These are phyloP conservation scores for Apiospora rasikravindrae DNA, from an alignment of 2,329 filamentous ascomycete genomes.

Conservation along the genomic window DNA sequence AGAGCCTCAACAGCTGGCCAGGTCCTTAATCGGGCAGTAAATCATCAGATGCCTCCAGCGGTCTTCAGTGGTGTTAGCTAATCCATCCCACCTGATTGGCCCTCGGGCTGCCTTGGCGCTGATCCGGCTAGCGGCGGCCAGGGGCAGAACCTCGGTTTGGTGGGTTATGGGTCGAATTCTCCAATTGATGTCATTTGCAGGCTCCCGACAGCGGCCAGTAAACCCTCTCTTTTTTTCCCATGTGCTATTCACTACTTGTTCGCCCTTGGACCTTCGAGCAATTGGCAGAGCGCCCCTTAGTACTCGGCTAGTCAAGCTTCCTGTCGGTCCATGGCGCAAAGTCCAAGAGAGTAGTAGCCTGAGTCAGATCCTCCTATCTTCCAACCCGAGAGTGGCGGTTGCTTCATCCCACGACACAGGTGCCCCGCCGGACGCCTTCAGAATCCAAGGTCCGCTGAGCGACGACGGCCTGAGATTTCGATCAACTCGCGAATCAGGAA, in stretches of 20 bases:
- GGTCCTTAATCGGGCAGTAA: conserved; percentile 9
- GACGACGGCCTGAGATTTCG: neutral
- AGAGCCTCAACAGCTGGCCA: neutral
- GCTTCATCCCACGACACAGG: neutral
- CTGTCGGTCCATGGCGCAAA: conserved; percentile 4
- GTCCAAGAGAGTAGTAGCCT: neutral
- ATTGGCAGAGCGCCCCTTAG: conserved; percentile 8
- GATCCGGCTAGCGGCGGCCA: conserved; percentile 2
- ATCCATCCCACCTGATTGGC: conserved; percentile 9
- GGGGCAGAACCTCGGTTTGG: neutral
- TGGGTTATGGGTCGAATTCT: conserved; percentile 9
- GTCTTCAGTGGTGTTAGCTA: neutral
- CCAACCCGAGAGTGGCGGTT: neutral
- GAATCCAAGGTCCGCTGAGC: neutral
- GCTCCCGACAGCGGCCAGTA: conserved; percentile 9
- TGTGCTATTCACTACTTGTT: conserved; percentile 9
- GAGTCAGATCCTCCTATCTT: conserved; percentile 7
- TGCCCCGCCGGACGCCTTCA: neutral
- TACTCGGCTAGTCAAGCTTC: neutral
- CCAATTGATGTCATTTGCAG: conserved; percentile 13
- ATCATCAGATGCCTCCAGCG: neutral
- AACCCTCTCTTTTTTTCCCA: conserved; percentile 7
- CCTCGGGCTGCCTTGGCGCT: neutral
- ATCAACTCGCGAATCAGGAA: neutral
- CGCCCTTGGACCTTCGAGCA: neutral